phyloP scores from a whole-genome alignment of 352 stramenopile species.

The Globisporangium nodosum region DNA sequence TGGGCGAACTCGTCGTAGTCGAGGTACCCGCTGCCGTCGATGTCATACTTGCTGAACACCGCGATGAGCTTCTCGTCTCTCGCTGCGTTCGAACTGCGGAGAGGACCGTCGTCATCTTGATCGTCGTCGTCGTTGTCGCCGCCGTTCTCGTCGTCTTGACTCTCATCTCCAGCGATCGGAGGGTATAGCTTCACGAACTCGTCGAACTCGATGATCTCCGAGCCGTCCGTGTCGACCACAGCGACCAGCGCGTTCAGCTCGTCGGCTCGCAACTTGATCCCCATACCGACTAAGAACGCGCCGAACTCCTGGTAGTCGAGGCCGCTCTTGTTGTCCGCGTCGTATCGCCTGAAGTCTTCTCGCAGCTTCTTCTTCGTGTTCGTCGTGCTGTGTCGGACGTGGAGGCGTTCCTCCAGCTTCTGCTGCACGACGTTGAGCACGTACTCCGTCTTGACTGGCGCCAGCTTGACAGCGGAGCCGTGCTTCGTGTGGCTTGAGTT shows the following conservation, averaged over 20 bases:
- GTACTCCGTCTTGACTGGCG: slow-evolving; percentile 13
- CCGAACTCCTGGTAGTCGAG: slow-evolving; percentile 63
- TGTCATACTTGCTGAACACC: slow-evolving; percentile 39
- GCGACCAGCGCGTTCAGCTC: slow-evolving; percentile 34
- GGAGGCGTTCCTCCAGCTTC: slow-evolving; percentile 12
- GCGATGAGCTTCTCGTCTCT: slow-evolving; percentile 10
- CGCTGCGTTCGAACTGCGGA: slow-evolving; percentile 3
- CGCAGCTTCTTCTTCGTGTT: slow-evolving; percentile 18
- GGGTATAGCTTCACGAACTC: slow-evolving; percentile 28
- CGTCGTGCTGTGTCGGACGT: slow-evolving; percentile 8
- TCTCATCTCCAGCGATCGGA: not conserved
- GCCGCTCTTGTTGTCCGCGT: slow-evolving; percentile 35
- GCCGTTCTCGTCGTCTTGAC: not conserved
- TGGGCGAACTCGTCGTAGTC: slow-evolving; percentile 26
- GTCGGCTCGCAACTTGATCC: slow-evolving; percentile 41
- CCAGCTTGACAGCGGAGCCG: slow-evolving; percentile 1
- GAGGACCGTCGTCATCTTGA: not conserved
- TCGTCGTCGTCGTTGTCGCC: slow-evolving; percentile 1
- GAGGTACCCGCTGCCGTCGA: slow-evolving; percentile 24
- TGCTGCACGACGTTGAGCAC: slow-evolving; percentile 18
- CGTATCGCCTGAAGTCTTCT: slow-evolving; percentile 43
- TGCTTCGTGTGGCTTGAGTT: not conserved
- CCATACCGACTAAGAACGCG: slow-evolving; percentile 44
- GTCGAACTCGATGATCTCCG: slow-evolving; percentile 38
- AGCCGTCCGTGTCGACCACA: slow-evolving; percentile 36